phyloP scores from a whole-genome alignment of 768 basidiomycete genomes.

The Leccinum pellstonianum region DNA sequence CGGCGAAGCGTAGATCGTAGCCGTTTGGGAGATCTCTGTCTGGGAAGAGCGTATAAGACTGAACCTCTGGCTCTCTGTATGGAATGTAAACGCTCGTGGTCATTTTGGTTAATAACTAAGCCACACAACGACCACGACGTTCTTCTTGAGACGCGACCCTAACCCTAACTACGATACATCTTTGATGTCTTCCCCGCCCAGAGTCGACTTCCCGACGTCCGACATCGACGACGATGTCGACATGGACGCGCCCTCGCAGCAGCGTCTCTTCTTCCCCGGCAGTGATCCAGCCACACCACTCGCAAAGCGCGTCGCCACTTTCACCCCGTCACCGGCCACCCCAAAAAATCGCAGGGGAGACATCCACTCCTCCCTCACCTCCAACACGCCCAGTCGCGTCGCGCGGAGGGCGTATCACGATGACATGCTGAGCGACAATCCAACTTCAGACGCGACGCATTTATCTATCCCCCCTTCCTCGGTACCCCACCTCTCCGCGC shows the following conservation, averaged over 20 bases:
- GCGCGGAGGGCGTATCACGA: constrained; percentile 22
- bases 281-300: constrained; percentile 44
- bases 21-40: constrained; percentile 33
- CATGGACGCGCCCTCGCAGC: constrained; percentile 41
- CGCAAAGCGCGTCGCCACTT: constrained; percentile 36
- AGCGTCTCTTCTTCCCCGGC: constrained; percentile 31
- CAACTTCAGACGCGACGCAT: constrained; percentile 57
- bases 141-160: neutral
- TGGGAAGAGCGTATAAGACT: constrained; percentile 28
- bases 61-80: constrained; percentile 16
- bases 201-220: constrained; percentile 63
- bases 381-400: constrained; percentile 30
- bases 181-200: constrained; percentile 63
- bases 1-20: constrained; percentile 44
- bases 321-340: constrained; percentile 34
- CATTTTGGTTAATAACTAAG: constrained; percentile 15
- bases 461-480: constrained; percentile 60
- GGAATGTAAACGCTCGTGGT: constrained; percentile 32
- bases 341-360: constrained; percentile 42
- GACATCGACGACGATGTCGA: constrained; percentile 54
- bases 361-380: constrained; percentile 33
- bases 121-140: neutral
- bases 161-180: neutral
- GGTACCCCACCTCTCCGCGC: constrained; percentile 56
- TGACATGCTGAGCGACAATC: constrained; percentile 33